Evolutionary conservation across 306 rosid species (phyloP).

Genomic region (Trichosanthes cucumerina): DNA sequence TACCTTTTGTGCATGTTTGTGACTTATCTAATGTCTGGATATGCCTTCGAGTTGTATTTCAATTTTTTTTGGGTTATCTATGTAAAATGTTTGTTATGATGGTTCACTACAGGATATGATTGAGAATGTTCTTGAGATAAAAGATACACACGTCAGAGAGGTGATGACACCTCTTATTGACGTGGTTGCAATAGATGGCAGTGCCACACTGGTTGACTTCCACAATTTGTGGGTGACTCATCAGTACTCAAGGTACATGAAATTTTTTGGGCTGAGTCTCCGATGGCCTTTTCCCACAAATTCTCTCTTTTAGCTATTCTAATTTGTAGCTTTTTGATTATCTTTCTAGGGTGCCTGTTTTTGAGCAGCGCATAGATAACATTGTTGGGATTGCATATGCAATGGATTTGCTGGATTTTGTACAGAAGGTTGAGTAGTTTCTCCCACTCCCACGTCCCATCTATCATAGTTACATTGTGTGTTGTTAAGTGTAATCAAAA

Average conservation of each 20-base stretch:
- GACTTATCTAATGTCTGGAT: not conserved
- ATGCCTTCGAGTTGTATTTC: not conserved
- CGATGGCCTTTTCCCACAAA: not conserved
- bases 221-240: conserved; percentile 87
- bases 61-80: not conserved
- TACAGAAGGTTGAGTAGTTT: conserved; percentile 55
- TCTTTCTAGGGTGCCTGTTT: conserved; percentile 82
- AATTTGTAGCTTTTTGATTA: conserved; percentile 2
- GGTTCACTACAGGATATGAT: conserved; percentile 75
- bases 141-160: conserved; percentile 94
- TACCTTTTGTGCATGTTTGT: not conserved
- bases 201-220: conserved; percentile 82
- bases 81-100: not conserved
- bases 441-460: conserved; percentile 11
- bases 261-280: not conserved
- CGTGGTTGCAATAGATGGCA: conserved; percentile 89
- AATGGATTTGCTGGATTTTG: conserved; percentile 90
- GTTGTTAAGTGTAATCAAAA: conserved; percentile 31
- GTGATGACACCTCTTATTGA: conserved; percentile 99
- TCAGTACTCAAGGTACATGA: conserved; percentile 86
- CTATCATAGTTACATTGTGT: conserved; percentile 19
- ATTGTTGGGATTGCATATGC: conserved; percentile 98
- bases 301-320: not conserved
- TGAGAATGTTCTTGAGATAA: conserved; percentile 94
- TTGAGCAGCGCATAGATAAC: conserved; percentile 97